Conservation (phyloP, 108 stramenopile genomes). For the Discostella stelligeroides region DNA sequence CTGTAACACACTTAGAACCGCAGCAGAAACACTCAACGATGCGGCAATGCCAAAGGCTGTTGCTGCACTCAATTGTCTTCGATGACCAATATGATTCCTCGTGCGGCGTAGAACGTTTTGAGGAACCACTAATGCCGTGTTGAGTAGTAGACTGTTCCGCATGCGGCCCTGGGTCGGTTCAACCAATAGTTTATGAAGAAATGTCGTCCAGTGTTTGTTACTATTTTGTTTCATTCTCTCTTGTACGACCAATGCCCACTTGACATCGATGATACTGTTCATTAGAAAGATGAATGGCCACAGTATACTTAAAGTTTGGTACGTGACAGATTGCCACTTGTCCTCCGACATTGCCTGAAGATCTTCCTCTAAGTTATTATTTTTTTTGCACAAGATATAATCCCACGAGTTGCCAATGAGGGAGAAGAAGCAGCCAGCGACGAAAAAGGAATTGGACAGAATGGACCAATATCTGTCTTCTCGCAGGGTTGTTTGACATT, state of each 20-base stretch:
- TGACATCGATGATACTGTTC: constrained; percentile 3
- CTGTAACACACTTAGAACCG: neutral
- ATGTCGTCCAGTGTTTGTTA: neutral
- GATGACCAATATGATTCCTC: neutral
- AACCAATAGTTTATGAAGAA: too few species aligned
- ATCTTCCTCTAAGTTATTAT: neutral
- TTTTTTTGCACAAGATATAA: neutral
- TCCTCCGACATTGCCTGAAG: neutral
- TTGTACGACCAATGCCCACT: neutral
- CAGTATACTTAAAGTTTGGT: neutral
- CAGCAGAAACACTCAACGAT: neutral
- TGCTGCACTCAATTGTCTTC: neutral
- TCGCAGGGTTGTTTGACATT: too few species aligned
- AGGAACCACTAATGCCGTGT: neutral
- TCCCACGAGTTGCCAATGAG: neutral
- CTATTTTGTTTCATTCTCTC: neutral
- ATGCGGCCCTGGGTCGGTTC: neutral
- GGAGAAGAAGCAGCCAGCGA: neutral
- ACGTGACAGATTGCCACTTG: neutral
- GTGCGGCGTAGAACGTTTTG: too few species aligned
- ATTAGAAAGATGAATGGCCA: neutral
- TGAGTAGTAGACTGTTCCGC: neutral
- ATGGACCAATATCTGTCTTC: constrained; percentile 2
- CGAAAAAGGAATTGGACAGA: constrained; percentile 1
- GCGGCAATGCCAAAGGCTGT: constrained; percentile 3